Evolutionary conservation across 495 filamentous ascomycete genomes (phyloP).

Genomic region (Corynascus novoguineensis): DNA sequence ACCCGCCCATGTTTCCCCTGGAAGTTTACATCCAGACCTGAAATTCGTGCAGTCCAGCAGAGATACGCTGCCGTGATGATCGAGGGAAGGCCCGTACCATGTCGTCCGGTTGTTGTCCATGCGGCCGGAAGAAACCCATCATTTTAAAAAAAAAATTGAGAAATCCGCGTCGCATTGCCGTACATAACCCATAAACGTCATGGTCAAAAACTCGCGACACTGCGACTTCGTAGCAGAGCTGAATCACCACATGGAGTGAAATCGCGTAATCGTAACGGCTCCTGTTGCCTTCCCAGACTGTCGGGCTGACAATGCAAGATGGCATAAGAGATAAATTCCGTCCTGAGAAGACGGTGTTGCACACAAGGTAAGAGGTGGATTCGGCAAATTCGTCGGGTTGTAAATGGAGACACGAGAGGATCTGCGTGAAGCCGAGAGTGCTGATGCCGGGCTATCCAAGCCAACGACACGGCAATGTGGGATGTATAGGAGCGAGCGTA

Average conservation of each 20-base stretch:
- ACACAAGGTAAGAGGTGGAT: neutral
- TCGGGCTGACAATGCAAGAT: neutral
- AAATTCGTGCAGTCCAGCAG: conserved; percentile 11
- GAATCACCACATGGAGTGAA: neutral
- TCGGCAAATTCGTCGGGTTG: neutral
- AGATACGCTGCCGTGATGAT: conserved; percentile 11
- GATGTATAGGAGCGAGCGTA: neutral
- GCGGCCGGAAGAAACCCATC: neutral
- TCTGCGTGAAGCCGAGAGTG: conserved; percentile 10
- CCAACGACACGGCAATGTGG: conserved; percentile 9
- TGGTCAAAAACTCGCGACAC: conserved; percentile 15
- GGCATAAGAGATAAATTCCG: conserved; percentile 6
- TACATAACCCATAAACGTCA: conserved; percentile 23
- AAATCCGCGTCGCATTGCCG: conserved; percentile 14
- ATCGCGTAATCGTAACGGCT: conserved; percentile 6
- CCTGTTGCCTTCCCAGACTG: neutral
- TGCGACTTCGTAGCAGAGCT: conserved; percentile 9
- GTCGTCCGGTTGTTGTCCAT: conserved; percentile 7
- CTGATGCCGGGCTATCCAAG: conserved; percentile 22
- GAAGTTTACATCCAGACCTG: neutral
- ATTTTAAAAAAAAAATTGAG: conserved; percentile 8
- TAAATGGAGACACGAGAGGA: neutral
- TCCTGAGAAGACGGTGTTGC: neutral
- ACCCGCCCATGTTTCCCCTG: conserved; percentile 7
- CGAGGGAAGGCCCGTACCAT: conserved; percentile 9